These are phyloP conservation scores for Lunularia cruciata DNA, from an alignment of 225 moss, liverwort and hornwort genomes.

Conservation along the genomic window DNA sequence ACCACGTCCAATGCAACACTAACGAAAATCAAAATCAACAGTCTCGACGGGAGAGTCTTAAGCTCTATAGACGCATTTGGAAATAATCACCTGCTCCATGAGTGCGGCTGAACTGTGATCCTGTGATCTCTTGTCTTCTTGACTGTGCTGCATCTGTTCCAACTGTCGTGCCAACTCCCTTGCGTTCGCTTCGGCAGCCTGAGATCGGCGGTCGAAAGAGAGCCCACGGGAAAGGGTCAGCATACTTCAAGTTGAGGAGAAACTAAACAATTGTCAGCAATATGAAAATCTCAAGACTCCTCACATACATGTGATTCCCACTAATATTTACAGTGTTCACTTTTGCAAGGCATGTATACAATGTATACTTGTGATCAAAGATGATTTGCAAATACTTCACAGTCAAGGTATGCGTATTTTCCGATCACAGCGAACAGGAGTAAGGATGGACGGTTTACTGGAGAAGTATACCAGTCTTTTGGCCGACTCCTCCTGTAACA, in stretches of 20 bases:
- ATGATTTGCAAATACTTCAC: neutral
- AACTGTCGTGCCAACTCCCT: constrained; percentile 24
- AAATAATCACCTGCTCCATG: constrained; percentile 24
- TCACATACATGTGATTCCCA: too few species aligned
- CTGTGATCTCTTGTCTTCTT: constrained; percentile 24
- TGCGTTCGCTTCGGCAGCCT: constrained; percentile 22
- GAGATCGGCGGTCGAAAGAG: neutral
- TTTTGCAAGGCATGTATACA: too few species aligned
- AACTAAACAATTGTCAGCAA: too few species aligned
- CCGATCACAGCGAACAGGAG: neutral
- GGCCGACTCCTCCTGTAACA: constrained; percentile 24
- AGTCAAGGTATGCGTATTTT: neutral
- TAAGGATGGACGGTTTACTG: too few species aligned
- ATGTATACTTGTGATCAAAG: too few species aligned
- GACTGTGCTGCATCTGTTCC: constrained; percentile 27
- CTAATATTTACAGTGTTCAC: too few species aligned
- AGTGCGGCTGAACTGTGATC: constrained; percentile 19
- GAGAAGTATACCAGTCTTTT: constrained; percentile 19
- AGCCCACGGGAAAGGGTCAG: too few species aligned
- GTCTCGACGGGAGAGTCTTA: too few species aligned
- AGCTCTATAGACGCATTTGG: too few species aligned
- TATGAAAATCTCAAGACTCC: neutral
- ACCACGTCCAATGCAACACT: too few species aligned
- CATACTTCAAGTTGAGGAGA: too few species aligned
- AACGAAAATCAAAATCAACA: too few species aligned